These are phyloP conservation scores for Eimeria tenella DNA, from an alignment of 169 alveolate genomes.

Conservation along the genomic window DNA sequence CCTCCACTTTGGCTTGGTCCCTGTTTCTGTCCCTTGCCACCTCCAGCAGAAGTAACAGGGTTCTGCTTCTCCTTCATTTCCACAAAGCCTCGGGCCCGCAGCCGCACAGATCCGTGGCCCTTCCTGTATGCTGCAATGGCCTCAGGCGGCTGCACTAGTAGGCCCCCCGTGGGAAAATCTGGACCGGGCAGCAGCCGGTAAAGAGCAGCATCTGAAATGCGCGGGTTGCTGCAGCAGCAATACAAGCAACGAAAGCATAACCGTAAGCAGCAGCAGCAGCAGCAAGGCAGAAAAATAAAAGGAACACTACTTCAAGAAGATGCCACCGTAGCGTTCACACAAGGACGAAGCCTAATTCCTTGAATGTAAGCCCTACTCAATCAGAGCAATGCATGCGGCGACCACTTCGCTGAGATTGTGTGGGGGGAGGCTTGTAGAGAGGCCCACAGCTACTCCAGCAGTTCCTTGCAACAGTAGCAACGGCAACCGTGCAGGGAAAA, in stretches of 20 bases:
- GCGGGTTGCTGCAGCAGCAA: conserved; percentile 77
- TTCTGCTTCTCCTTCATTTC: background rate
- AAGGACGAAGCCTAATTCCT: background rate
- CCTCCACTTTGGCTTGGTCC: background rate
- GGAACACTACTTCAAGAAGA: too few species aligned
- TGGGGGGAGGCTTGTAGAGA: conserved; percentile 90
- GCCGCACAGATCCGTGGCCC: conserved; percentile 86
- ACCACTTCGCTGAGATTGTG: conserved; percentile 88
- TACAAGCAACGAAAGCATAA: conserved; percentile 63
- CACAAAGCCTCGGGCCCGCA: conserved; percentile 76
- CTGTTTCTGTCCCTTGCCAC: background rate
- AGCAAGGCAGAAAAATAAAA: background rate
- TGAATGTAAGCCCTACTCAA: conserved; percentile 48
- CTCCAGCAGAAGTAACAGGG: background rate
- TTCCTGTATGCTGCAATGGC: conserved; percentile 83
- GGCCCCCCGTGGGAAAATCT: conserved; percentile 92
- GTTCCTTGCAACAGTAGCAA: conserved; percentile 88
- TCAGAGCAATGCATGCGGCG: conserved; percentile 83
- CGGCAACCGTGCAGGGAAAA: conserved; percentile 88
- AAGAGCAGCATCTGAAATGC: conserved; percentile 81
- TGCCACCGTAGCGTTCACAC: too few species aligned
- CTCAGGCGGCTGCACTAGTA: conserved; percentile 82
- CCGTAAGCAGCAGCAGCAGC: conserved; percentile 69
- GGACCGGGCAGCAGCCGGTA: conserved; percentile 86
- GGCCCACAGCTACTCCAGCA: conserved; percentile 91